Base-by-base conservation (phyloP, 805 yeast genomes). In the Lipomyces anomalus region DNA sequence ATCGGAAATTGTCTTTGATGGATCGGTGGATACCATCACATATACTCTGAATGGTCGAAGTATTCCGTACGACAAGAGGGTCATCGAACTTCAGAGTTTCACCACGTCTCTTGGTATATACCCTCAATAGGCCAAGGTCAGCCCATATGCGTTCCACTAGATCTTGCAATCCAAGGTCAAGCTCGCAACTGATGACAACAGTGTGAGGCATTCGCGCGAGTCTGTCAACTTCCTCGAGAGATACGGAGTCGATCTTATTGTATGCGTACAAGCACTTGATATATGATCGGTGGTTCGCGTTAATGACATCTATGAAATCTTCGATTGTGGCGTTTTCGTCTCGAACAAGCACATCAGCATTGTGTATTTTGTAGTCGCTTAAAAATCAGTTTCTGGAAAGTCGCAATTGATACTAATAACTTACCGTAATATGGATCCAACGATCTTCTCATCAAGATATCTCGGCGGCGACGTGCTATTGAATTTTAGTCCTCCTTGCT, bases 141-240 rank as follows among this genome's bases (percentile, higher is more conserved):
- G 84, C 79, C 97, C 98, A 92, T 38, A 90, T 88, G 57, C 90
- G 92, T 53, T 89, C 95, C 47, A 85, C 80, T 44, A 89, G 81
- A 56, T 90, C 97, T 7, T 82, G 79, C 9, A 90, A 70, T 1
- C 97, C 97, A 37, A 92, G 70, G 45, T 82, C 88, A 69, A 83
- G 68, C 61, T 85, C 95, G 64, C 96, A 94, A 22, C 95, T 84
- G 79, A 89, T 86, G 24, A 90, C 97, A 44, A 81, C 88, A 0
- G 97, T 88, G 64, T 90, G 80, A 35, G 97, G 96, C 59, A 81
- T 84, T 55, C 95, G 75, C 0, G 97, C 97, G 47, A 90, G 73
- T 44, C 95, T 70, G 64, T 92, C 96, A 41, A 87, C 86, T 63
- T 90, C 98, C 63, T 90, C 97, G 42, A 90, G 68, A 1, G 96